These are phyloP conservation scores for Nepenthes alata DNA, from an alignment of 179 eudicot species.

Conservation along the genomic window DNA sequence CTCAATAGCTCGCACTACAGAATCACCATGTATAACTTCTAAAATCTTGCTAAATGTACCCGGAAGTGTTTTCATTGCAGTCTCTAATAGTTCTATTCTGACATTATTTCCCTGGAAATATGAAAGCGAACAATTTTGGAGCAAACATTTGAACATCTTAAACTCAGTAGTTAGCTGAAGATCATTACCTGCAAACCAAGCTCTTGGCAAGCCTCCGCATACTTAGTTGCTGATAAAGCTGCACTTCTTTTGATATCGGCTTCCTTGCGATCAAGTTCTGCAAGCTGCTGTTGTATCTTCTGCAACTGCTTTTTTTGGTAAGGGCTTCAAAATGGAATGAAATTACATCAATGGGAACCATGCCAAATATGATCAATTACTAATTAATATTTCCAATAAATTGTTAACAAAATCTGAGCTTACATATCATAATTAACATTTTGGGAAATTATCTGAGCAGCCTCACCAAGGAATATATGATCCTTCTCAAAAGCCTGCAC, in stretches of 20 bases:
- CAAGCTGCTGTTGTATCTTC: conserved; percentile 83
- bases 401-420: conserved; percentile 16
- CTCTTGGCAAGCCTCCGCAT: conserved; percentile 91
- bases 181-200: conserved; percentile 71
- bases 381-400: background rate
- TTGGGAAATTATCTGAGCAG: conserved; percentile 89
- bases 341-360: conserved; percentile 10
- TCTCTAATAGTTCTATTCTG: conserved; percentile 69
- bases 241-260: conserved; percentile 90
- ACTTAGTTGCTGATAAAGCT: conserved; percentile 84
- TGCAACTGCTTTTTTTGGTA: conserved; percentile 92
- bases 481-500: conserved; percentile 87
- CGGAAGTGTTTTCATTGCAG: conserved; percentile 74
- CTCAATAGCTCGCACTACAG: conserved; percentile 65
- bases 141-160: background rate
- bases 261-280: conserved; percentile 93
- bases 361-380: conserved; percentile 1
- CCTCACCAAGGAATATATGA: conserved; percentile 82
- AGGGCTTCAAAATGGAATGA: conserved; percentile 50
- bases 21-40: conserved; percentile 64
- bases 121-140: no score
- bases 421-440: conserved; percentile 97
- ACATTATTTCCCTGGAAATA: conserved; percentile 68
- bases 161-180: background rate
- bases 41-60: conserved; percentile 53